phyloP scores from a whole-genome alignment of 2,329 filamentous ascomycete species.

The Fusarium continuum region DNA sequence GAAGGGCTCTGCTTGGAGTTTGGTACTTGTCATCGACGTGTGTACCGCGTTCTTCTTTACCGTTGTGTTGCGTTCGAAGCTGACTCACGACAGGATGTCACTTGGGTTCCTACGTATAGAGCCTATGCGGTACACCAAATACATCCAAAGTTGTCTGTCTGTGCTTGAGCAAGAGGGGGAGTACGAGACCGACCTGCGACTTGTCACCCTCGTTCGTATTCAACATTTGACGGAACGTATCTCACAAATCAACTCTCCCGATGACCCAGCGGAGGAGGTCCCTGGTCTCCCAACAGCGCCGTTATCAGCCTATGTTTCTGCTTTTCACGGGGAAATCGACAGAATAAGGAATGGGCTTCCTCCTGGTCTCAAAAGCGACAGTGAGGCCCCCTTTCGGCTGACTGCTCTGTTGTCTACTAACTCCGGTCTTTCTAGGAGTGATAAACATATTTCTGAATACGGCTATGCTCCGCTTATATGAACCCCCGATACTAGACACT shows the following conservation, averaged over 20 bases:
- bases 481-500: constrained; percentile 57
- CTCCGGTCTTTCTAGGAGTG: constrained; percentile 43
- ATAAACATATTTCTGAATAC: constrained; percentile 54
- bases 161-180: constrained; percentile 56
- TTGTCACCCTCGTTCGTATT: constrained; percentile 58
- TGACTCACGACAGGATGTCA: constrained; percentile 49
- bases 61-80: not conserved
- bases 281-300: constrained; percentile 52
- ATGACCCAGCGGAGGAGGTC: constrained; percentile 48
- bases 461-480: constrained; percentile 56
- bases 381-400: constrained; percentile 40
- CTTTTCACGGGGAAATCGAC: constrained; percentile 58
- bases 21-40: constrained; percentile 66
- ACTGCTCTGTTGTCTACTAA: not conserved
- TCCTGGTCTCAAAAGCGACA: constrained; percentile 48
- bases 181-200: constrained; percentile 56
- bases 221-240: constrained; percentile 63
- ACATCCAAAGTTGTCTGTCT: constrained; percentile 60
- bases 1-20: constrained; percentile 60
- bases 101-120: constrained; percentile 57
- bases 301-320: constrained; percentile 55
- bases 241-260: constrained; percentile 50
- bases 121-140: constrained; percentile 60
- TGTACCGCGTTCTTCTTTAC: constrained; percentile 33
- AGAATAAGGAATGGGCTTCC: constrained; percentile 52